phyloP scores from a whole-genome alignment of 2,329 filamentous ascomycete species.

The Exophiala viscosa region DNA sequence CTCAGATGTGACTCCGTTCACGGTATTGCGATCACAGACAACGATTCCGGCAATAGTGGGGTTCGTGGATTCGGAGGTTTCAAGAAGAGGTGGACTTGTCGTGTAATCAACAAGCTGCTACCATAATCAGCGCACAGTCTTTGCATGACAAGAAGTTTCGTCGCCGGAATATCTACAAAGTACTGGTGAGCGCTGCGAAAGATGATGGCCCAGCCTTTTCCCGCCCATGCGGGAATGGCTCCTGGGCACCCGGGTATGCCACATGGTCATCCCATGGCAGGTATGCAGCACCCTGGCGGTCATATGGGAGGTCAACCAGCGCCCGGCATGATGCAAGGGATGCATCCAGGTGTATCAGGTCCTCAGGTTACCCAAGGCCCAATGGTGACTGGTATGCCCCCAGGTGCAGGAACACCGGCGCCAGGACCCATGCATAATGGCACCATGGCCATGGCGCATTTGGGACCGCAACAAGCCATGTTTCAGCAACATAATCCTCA shows the following conservation, averaged over 20 bases:
- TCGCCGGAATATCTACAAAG: not conserved
- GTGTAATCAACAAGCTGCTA: slow-evolving; percentile 5
- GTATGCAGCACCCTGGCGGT: slow-evolving; percentile 54
- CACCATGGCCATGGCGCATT: slow-evolving; percentile 58
- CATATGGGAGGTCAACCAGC: slow-evolving; percentile 47
- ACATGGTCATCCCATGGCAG: slow-evolving; percentile 59
- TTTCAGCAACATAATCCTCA: slow-evolving; percentile 45
- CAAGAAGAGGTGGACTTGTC: slow-evolving; percentile 13
- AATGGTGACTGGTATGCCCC: slow-evolving; percentile 63
- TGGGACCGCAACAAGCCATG: slow-evolving; percentile 56
- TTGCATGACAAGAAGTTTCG: not conserved
- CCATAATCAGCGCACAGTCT: not conserved
- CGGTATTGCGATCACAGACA: slow-evolving; percentile 11
- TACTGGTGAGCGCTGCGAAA: slow-evolving; percentile 39
- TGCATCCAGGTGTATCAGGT: slow-evolving; percentile 60
- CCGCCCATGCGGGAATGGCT: slow-evolving; percentile 56
- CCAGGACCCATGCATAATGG: slow-evolving; percentile 48
- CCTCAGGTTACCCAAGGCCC: slow-evolving; percentile 61
- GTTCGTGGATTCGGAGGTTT: slow-evolving; percentile 14
- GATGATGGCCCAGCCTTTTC: slow-evolving; percentile 54
- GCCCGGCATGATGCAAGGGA: slow-evolving; percentile 53
- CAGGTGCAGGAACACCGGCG: slow-evolving; percentile 51
- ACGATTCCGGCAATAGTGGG: slow-evolving; percentile 19
- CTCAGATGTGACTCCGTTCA: slow-evolving; percentile 17
- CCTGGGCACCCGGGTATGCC: slow-evolving; percentile 54